Evolutionary conservation across 2,329 filamentous ascomycete species (phyloP), one percentile per base, ranked within the genome.

Genomic region (Lecanicillium sp.): DNA sequence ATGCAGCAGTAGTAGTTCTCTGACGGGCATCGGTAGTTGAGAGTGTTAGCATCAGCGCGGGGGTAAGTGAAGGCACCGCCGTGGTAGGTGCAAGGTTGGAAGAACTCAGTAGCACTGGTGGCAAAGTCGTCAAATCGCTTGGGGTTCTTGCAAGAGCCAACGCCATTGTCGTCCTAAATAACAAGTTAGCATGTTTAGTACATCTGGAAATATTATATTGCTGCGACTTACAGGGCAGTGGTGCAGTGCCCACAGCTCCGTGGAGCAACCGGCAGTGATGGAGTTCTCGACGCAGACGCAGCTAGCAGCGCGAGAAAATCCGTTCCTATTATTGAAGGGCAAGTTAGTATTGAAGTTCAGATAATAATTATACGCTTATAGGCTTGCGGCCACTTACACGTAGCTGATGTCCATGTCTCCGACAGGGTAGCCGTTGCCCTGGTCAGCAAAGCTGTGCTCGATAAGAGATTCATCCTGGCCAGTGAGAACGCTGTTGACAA

Each of bases 1-100:
- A 36, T 36, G 34, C 34, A 36, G 25, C 34, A 36, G 19, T 25
- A 36, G 22, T 36, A 36, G 25, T 36, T 29, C 34, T 36, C 34
- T 3, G 34, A 36, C 19, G 34, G 22, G 34, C 34, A 36, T n/a
- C 34, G 34, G 7, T 36, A 17, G 25, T 36, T 36, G 22, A 36
- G 34, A 12, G 22, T 36, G 17, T 36, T 36, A 22, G 34, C 34
- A 25, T 36, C 34, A 8, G 14, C 34, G 12, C 22, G 22, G 4
- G 34, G 34, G 22, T 17, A 36, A 11, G 34, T 36, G 12, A 36
- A 36, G 25, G 34, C 34, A 19, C 34, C 34, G 7, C 34, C 34
- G 17, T 36, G 34, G 17, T 13, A 36, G 34, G 27, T 29, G 34
- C 34, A 36, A n/a, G 34, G 34, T 4, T 20, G 28, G 34, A 36